phyloP scores from a whole-genome alignment of 1,284 basidiomycete genomes.

The Chondrostereum purpureum region DNA sequence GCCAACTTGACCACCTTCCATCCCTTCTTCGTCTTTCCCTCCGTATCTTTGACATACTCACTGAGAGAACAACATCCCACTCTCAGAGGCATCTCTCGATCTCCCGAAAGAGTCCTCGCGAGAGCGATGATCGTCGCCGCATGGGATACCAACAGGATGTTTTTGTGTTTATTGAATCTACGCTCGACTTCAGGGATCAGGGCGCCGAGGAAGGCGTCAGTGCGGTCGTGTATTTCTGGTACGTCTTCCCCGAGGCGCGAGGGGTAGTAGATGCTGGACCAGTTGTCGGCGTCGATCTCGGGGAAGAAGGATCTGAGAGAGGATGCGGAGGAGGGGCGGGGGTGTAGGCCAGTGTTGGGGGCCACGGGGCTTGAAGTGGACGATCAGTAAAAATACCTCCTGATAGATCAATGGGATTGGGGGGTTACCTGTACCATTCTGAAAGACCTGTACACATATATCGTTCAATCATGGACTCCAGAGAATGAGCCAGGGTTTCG shows the following conservation, averaged over 20 bases:
- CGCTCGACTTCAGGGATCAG: conserved; percentile 46
- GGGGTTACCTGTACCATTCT: conserved; percentile 66
- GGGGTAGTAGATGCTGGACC: conserved; percentile 64
- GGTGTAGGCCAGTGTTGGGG: conserved; percentile 65
- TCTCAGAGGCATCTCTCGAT: conserved; percentile 43
- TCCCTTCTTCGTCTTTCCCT: conserved; percentile 18
- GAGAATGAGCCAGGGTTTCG: conserved; percentile 14
- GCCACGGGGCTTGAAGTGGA: conserved; percentile 44
- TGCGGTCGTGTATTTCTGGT: conserved; percentile 55
- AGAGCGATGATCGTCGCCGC: conserved; percentile 76
- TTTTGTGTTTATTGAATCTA: conserved; percentile 34
- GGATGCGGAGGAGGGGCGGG: conserved; percentile 52
- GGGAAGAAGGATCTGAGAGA: conserved; percentile 48
- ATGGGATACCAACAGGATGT: conserved; percentile 68
- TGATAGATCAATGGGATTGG: no score
- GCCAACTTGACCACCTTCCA: conserved; percentile 46
- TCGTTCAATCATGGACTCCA: not conserved
- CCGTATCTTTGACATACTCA: conserved; percentile 34
- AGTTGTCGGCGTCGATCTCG: conserved; percentile 48
- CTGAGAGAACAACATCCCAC: conserved; percentile 69
- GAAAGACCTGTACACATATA: conserved; percentile 54
- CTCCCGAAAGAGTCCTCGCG: conserved; percentile 50
- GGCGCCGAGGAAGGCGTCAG: conserved; percentile 43
- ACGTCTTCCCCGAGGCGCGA: conserved; percentile 69
- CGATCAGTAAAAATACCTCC: no score